Evolutionary conservation across 208 protist species (phyloP).

Genomic region (Novymonas esmeraldas): DNA sequence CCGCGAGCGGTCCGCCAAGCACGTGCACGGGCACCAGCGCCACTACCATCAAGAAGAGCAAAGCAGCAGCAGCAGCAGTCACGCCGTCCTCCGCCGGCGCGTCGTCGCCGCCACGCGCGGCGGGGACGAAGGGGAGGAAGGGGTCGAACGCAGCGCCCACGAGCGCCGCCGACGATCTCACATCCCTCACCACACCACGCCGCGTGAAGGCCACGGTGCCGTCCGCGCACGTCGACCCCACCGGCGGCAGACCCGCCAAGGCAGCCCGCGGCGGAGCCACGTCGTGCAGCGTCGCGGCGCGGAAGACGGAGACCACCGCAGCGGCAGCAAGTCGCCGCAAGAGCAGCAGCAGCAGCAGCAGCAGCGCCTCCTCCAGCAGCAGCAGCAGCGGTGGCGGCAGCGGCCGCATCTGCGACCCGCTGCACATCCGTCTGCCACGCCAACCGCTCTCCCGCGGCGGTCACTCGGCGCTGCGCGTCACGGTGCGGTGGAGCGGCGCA

Average conservation of each 20-base stretch:
- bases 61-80: not conserved
- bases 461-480: constrained; percentile 14
- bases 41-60: not conserved
- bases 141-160: not conserved
- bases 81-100: not conserved
- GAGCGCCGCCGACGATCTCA: not conserved
- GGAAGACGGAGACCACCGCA: not conserved
- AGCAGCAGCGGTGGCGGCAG: not conserved
- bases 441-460: constrained; percentile 2
- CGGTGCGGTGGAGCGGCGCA: constrained; percentile 27
- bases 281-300: not conserved
- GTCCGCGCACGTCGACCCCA: not conserved
- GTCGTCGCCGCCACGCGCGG: not conserved
- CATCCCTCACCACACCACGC: not conserved
- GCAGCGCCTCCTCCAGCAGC: not conserved
- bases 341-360: not conserved
- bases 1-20: too few relatives aligned
- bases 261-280: not conserved
- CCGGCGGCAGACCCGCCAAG: not conserved
- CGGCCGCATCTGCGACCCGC: constrained; percentile 2
- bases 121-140: not conserved
- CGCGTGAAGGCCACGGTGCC: not conserved
- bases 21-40: not conserved
- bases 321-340: not conserved
- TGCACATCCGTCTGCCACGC: constrained; percentile 16